phyloP scores from a whole-genome alignment of 2,329 filamentous ascomycete species.

The Graphium sp. region DNA sequence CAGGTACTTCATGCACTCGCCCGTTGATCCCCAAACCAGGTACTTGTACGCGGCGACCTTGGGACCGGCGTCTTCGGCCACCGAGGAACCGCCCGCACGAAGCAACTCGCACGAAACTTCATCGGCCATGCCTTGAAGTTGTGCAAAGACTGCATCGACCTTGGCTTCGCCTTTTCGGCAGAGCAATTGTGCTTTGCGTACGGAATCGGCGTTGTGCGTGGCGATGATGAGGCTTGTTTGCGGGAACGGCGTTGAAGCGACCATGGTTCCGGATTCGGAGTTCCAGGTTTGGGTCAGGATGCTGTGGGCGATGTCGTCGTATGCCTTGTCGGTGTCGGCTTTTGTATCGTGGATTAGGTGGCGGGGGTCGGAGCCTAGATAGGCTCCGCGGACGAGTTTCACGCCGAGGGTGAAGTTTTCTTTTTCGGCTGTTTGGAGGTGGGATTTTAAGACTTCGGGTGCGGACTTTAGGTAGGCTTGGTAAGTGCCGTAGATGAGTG shows the following conservation, averaged over 20 bases:
- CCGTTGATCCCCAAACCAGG: conserved; percentile 51
- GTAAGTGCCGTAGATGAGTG: conserved; percentile 67
- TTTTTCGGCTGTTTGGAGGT: conserved; percentile 40
- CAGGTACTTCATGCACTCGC: conserved; percentile 78
- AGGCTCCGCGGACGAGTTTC: conserved; percentile 63
- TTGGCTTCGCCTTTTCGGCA: conserved; percentile 25
- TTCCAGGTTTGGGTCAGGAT: conserved; percentile 50
- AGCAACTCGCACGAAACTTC: conserved; percentile 60
- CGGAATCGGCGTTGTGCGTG: conserved; percentile 64
- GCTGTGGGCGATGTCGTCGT: conserved; percentile 53
- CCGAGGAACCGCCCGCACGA: neutral
- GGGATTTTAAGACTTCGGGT: conserved; percentile 35
- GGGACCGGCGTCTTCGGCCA: conserved; percentile 2
- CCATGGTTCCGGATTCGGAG: conserved; percentile 24
- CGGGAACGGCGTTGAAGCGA: conserved; percentile 30
- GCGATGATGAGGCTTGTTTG: conserved; percentile 53
- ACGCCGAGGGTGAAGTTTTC: conserved; percentile 53
- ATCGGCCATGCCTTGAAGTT: conserved; percentile 92
- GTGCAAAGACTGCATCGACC: conserved; percentile 30
- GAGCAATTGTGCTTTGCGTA: conserved; percentile 37
- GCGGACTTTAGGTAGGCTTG: conserved; percentile 58
- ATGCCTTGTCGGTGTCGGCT: conserved; percentile 51
- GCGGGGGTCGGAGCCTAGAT: conserved; percentile 52
- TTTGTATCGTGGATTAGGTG: conserved; percentile 58
- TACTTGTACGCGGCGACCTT: conserved; percentile 42